Base-by-base conservation (phyloP, 371 early-diverging fungal species). In the Mucor circinelloides region DNA sequence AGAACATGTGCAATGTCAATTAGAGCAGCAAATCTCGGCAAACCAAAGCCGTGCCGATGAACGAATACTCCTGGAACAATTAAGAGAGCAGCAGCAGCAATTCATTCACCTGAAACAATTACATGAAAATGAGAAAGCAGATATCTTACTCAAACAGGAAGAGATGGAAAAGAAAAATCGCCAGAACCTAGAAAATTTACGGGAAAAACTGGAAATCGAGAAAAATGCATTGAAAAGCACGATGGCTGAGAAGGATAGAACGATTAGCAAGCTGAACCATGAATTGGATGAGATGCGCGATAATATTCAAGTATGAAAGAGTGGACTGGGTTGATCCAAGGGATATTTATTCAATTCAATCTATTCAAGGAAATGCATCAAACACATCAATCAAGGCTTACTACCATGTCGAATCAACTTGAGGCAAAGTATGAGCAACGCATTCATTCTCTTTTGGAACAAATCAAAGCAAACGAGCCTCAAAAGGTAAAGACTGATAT, bases 251-350 rank as follows among this genome's bases (percentile, higher is more conserved):
- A 64, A 54, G 36, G 48, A 67, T 23, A 44, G 58, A 13, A 60
- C 44, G 5, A 58, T 71, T 12, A 30, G 55, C 7, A 66, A 60
- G 30, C 42, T 71, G 27, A 63, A 63, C n/a, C 63, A 60, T 21
- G 67, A 71, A 13, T 36, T 67, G 46, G 60, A 71, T 67, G 64
- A 71, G 3, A 71, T 67, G 55, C 50, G 70, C 23, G 42, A 69
- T 32, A 60, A 65, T 50, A 65, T 69, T 3, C 52, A 60, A 23
- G 68, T 67, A 59, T 36, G 40, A n/a, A 17, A 31, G 25, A 28
- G 1, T 60, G 34, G 28, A 8, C 0, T 23, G 10, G 9, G 21
- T 21, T 23, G 48, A 0, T n/a, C n/a, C n/a, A n/a, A 10, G 9
- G 9, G 6, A 19, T 21, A n/a, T 10, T 48, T 10, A 23, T 9